Evolutionary conservation across 129 eudicot species (phyloP).

Genomic region (Scalesia atractyloides): DNA sequence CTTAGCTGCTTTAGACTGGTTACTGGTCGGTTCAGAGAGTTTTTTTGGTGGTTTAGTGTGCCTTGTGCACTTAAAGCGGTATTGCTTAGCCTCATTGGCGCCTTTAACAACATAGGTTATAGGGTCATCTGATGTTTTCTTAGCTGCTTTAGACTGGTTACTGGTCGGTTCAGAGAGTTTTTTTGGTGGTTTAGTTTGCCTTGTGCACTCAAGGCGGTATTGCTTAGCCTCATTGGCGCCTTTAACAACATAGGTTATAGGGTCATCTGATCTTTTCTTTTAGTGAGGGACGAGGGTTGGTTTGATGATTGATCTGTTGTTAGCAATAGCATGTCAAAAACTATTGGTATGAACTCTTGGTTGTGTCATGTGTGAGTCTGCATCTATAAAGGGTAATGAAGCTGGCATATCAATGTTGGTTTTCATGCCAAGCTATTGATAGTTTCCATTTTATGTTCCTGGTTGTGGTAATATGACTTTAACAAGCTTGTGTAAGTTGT

Average conservation of each 20-base stretch:
- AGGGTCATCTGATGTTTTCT: background rate
- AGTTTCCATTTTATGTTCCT: constrained; percentile 3
- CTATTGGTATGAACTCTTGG: background rate
- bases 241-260: background rate
- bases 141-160: too few species aligned
- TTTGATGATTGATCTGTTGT: constrained; percentile 14
- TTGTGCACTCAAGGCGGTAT: too few species aligned
- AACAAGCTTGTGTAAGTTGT: constrained; percentile 4
- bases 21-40: too few species aligned
- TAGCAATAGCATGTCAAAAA: background rate
- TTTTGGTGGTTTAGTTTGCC: too few species aligned
- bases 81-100: too few species aligned
- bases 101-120: background rate
- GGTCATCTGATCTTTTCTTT: background rate
- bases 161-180: too few species aligned
- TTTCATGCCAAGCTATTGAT: constrained; percentile 14
- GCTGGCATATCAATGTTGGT: background rate
- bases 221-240: too few species aligned
- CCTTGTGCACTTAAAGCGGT: too few species aligned
- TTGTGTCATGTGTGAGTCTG: constrained; percentile 19
- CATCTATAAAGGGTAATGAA: background rate
- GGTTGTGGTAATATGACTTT: constrained; percentile 11
- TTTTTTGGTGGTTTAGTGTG: too few species aligned
- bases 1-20: too few species aligned
- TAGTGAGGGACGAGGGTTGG: too few species aligned